Percentiles rank a stretch among this genome's conserved stretches.
phyloP scores from a whole-genome alignment of 2,329 filamentous ascomycete genomes.

The Monosporascus ibericus region DNA sequence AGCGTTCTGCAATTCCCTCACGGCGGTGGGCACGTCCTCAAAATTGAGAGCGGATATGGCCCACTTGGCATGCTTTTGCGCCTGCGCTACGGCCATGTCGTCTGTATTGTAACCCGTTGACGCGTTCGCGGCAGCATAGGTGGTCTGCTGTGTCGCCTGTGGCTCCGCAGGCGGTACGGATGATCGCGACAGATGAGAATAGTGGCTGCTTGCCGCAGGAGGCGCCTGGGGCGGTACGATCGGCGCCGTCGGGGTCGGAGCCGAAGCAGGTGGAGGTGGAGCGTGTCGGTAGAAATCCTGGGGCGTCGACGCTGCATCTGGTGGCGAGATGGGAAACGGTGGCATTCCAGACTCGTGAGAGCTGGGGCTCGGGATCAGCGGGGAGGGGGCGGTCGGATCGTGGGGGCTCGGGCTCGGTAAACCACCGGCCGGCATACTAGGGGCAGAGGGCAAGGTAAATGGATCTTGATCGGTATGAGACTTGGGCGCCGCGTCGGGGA shows the following conservation, averaged over 20 bases:
- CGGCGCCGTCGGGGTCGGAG: conserved; percentile 18
- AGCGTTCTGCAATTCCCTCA: conserved; percentile 75
- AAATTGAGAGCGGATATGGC: conserved; percentile 96
- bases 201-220: conserved; percentile 15
- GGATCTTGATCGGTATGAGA: conserved; percentile 10
- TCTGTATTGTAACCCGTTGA: conserved; percentile 49
- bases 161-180: conserved; percentile 9
- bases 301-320: conserved; percentile 21
- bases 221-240: conserved; percentile 19
- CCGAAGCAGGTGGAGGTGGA: conserved; percentile 21
- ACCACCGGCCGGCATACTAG: conserved; percentile 17
- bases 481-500: conserved; percentile 11
- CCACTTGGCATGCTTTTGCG: conserved; percentile 95
- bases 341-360: conserved; percentile 16
- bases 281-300: conserved; percentile 29
- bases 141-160: conserved; percentile 15
- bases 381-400: conserved; percentile 15
- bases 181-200: conserved; percentile 14
- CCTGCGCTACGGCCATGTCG: conserved; percentile 64
- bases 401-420: conserved; percentile 18
- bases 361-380: conserved; percentile 18
- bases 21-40: conserved; percentile 86
- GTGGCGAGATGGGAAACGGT: conserved; percentile 26
- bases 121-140: conserved; percentile 14
- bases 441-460: conserved; percentile 24